Base-by-base conservation (phyloP, 495 filamentous ascomycete genomes). In the Daldinia caldariorum region DNA sequence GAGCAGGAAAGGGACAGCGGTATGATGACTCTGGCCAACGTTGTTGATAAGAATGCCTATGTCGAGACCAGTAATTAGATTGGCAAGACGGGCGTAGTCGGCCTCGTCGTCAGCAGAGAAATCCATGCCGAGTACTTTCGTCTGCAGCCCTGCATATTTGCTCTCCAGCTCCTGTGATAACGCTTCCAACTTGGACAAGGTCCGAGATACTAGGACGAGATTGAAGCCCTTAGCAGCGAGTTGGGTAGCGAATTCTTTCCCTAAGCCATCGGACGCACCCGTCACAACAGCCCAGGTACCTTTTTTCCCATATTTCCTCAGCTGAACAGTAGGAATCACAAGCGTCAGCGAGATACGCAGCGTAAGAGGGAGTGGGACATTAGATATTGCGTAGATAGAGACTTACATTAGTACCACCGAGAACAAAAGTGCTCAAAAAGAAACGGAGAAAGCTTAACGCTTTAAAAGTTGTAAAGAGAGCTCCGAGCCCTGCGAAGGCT, bases 271-370 rank as follows among this genome's bases (percentile, higher is more conserved):
- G 12, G 93, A 97, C 61, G 96, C 95, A 70, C 96, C 96, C 51
- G 96, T 98, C 20, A 99, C 86, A 49, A 99, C 86, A 20, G 93
- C 95, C 93, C 94, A 99, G 74, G 89, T 94, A 64, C 94, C 94
- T 73, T 92, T 93, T 67, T 89, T 90, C 70, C 94, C 96, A 82
- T 97, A 97, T 67, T 89, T 92, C 66, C 87, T 88, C 61, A 99
- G 89, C 95, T 99, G 61, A 54, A 57, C 35, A 39, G 9, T 37
- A 26, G 13, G 61, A 34, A 55, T 61, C 49, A 61, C 49, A 38
- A 10, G 31, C 5, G 67, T 71, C 35, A 37, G 55, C 26, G 26
- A 39, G 8, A 57, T 37, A 41, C 9, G 4, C 16, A 6, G 14
- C 50, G 4, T 10, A 32, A 5, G n/a, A 37, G 16, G 3, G 22